phyloP scores from a whole-genome alignment of 202 grass and related monocot species.

The Carex arenaria region DNA sequence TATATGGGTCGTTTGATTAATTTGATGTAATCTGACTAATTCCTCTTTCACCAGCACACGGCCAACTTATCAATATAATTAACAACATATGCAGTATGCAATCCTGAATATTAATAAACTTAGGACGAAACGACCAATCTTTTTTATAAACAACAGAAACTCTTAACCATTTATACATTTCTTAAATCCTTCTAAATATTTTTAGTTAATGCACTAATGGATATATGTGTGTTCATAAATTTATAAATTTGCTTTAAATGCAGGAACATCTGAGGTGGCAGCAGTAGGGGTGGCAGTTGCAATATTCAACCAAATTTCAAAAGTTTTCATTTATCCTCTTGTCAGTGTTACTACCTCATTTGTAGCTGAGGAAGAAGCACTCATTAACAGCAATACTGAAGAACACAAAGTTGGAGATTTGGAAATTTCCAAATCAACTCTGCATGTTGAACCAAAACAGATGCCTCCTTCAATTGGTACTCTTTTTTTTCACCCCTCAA shows the following conservation, averaged over 20 bases:
- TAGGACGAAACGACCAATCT: background rate
- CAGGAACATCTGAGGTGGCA: constrained; percentile 82
- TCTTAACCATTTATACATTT: background rate
- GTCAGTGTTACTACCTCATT: constrained; percentile 97
- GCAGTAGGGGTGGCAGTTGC: constrained; percentile 94
- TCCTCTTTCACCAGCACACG: background rate
- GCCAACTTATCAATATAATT: background rate
- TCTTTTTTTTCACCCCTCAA: background rate
- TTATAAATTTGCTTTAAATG: background rate
- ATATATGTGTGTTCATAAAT: background rate
- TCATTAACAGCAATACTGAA: constrained; percentile 54
- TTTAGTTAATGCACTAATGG: background rate
- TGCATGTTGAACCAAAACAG: background rate
- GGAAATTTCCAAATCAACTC: constrained; percentile 41
- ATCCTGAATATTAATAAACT: background rate
- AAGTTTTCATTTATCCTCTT: constrained; percentile 95
- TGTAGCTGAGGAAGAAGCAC: constrained; percentile 93
- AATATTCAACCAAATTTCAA: constrained; percentile 97
- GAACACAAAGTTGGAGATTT: constrained; percentile 51
- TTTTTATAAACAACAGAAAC: background rate
- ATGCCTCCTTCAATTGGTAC: background rate
- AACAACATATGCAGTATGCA: background rate
- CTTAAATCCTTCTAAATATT: background rate
- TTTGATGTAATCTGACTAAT: background rate
- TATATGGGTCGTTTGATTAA: background rate